Base-by-base conservation (phyloP, 2,329 filamentous ascomycete species). In the Fusarium incarnatum region DNA sequence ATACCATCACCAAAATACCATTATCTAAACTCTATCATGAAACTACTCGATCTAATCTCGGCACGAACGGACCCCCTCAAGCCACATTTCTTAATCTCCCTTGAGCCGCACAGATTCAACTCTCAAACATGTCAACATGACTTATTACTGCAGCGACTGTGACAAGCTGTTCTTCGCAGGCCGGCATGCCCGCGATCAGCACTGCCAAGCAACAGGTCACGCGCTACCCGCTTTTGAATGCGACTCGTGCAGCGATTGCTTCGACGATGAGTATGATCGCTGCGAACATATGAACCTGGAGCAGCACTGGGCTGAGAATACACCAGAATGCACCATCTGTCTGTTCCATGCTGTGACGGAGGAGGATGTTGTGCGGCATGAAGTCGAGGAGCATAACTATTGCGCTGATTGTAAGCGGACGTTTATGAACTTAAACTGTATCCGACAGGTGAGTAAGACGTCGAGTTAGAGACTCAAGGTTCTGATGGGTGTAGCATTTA, bases 401-500 rank as follows among this genome's bases (percentile, higher is more conserved):
- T 84, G 81, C 52, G 15, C 16, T 2, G 70, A 75, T 1, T 84
- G 81, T 48, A 23, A 77, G 1, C 77, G 78, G 4, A 15, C 25
- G 1, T 84, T 83, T 44, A 23, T 32, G 1, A 79, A 44, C 40
- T 7, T 49, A 3, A 80, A 78, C 42, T 42, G 45, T 20, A 41
- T 75, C 7, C 41, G 37, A 15, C 53, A 62, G 32, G 61, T 73
- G 37, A 32, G 48, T 2, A 12, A n/a, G 34, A n/a, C 34, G 34
- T n/a, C 34, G 18, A n/a, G 34, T n/a, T n/a, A 7, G 5, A 7
- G 34, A n/a, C 5, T 1, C 2, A 4, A 0, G 0, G 13, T 4
- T 13, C 10, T 56, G 20, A 72, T 12, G 1, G 3, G 1, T 5
- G 6, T 12, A 90, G 87, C 88, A 91, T 66, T 78, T 87, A 4